A percentile compares a stretch with the other conserved stretches of the same genome.
Conservation (phyloP, 202 grass and related monocot genomes). For the Brachypodium distachyon region DNA sequence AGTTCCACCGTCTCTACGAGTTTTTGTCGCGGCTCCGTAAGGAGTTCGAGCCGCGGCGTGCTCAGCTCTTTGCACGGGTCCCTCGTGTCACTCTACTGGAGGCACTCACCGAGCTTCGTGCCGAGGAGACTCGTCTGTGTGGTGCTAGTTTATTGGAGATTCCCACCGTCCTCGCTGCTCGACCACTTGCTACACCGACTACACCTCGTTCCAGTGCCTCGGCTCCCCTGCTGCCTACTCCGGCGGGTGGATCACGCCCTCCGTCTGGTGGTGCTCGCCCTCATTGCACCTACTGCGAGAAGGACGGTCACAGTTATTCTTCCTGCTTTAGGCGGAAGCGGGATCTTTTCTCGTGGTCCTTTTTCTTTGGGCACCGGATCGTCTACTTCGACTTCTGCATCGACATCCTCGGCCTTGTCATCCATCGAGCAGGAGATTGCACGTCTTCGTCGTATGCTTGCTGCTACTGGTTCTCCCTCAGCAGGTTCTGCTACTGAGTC, state of each 20-base stretch:
- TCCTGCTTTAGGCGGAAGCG: neutral
- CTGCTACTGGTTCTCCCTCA: neutral
- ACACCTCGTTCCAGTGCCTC: neutral
- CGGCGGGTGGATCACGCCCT: neutral
- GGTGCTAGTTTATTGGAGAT: neutral
- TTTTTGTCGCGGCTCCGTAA: neutral
- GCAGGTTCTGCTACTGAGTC: neutral
- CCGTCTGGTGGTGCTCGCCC: too few relatives aligned
- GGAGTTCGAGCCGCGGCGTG: neutral
- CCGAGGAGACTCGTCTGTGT: neutral
- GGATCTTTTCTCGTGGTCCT: too few relatives aligned
- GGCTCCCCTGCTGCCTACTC: neutral
- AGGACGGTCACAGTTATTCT: too few relatives aligned
- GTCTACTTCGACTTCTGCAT: too few relatives aligned
- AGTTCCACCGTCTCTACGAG: neutral
- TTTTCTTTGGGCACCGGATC: too few relatives aligned
- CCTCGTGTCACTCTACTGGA: neutral
- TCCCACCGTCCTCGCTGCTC: neutral
- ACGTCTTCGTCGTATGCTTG: neutral
- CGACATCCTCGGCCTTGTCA: neutral
- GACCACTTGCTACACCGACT: neutral
- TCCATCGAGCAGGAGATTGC: neutral
- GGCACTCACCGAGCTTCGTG: neutral
- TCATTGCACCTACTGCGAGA: too few relatives aligned
- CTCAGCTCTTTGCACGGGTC: neutral